Evolutionary conservation across 768 basidiomycete genomes (phyloP), one percentile per base, ranked within the genome.

Genomic region (Boletus bicolor): DNA sequence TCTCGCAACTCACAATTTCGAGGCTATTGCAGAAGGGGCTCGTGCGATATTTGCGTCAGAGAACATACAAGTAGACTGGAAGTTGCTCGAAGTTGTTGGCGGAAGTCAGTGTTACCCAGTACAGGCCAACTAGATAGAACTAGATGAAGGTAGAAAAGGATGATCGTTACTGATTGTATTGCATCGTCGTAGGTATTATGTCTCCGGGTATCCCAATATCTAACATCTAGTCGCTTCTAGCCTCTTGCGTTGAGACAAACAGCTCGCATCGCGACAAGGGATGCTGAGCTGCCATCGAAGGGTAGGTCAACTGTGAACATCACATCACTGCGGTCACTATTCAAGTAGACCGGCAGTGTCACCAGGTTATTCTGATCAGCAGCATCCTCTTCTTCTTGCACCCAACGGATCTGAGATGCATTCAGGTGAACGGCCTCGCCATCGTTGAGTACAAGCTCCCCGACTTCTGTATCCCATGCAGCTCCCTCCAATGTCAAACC

Each of bases 261-360:
- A 9, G 93, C 93, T 46, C 93, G 78, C 76, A 91, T 94, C 30
- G 91, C 85, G 11, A 93, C 89, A 60, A 91, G 71, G 37, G 85
- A 77, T 32, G 84, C 79, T 0, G 84, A 84, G 41, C 77, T 80
- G 57, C 71, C 79, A 57, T 88, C 87, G 61, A 93, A 88, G 19
- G 89, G 87, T 54, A 98, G 71, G 63, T 91, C 83, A 36, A 96
- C 86, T 1, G 90, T 93, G 76, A 97, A 95, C 65, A 98, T 74
- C 35, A 96, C 90, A 64, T 93, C 91, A 68, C 85, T 89, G 49
- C 95, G 82, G 73, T 93, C 89, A 60, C 80, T 78, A 72, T 98
- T 97, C 68, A 98, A 82, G 72, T 97, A 98, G 43, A 97, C 91
- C 0, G 95, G 96, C 21, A 98, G 75, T 60, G 86, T 89, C 65